Base-by-base conservation (phyloP, 2,329 filamentous ascomycete genomes). In the Alternaria panax region DNA sequence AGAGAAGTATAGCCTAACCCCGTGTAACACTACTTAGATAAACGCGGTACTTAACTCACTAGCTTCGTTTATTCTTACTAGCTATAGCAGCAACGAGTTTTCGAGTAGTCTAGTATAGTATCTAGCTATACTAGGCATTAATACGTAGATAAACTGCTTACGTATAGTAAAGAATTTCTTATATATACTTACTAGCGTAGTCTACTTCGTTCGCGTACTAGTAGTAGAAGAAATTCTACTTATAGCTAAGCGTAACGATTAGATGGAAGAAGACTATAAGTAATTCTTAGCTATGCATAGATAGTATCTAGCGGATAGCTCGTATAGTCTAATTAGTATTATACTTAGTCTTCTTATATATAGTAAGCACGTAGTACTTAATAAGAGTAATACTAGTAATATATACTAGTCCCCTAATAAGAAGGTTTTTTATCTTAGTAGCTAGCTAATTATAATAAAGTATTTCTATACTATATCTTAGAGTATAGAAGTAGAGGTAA, bases 331-430 rank as follows among this genome's bases (percentile, higher is more conserved):
- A 16, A 70, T 70, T 25, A 69, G 67, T 32, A 57, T 50, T 40
- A 68, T 67, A 25, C 25, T 69, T 9, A 71, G 63, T 58, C 52
- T 71, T 34, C 54, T 69, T n/a, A 60, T 60, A 27, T 68, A 69
- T 43, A 24, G 68, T 22, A 69, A 69, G 55, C 30, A 55, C 42
- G 46, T 63, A n/a, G 60, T 57, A 28, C 36, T 67, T 12, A 67
- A 64, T 51, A 27, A 59, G 16, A 36, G 57, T 8, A 71, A 70
- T 57, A 20, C 56, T 28, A 47, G 67, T 18, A 59, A 54, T 9
- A 45, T 57, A 27, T 59, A 57, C 32, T 71, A 34, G 67, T 65
- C 53, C 12, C 16, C 28, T 4, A 51, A 68, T 48, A 60, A 60
- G 43, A 62, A 65, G 53, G 54, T 47, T 11, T 61, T 70, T 40